Conservation (phyloP, 1,284 basidiomycete genomes). For the Microbotryum violaceum region DNA sequence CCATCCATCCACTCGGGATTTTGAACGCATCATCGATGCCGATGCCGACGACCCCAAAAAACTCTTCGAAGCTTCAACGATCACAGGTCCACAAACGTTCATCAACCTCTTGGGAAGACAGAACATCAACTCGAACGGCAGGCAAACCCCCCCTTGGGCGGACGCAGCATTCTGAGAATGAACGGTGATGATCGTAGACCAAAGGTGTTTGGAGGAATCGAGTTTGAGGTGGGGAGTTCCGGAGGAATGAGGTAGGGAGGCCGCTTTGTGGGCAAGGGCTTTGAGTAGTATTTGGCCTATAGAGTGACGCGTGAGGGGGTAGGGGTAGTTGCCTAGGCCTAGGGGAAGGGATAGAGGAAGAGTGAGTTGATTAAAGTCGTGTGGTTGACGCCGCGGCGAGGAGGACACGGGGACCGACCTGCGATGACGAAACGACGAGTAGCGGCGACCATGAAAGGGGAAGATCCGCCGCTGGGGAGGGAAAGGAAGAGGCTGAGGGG, state of each 20-base stretch:
- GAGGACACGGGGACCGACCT: too few relatives aligned
- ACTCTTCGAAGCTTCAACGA: background rate
- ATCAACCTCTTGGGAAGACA: slow-evolving; percentile 19
- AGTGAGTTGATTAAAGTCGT: too few relatives aligned
- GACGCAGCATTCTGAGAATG: too few relatives aligned
- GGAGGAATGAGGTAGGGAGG: background rate
- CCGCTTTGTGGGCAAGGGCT: slow-evolving; percentile 14
- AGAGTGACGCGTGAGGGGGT: slow-evolving; percentile 17
- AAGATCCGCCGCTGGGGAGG: too few relatives aligned
- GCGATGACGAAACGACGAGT: too few relatives aligned
- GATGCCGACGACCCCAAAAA: slow-evolving; percentile 8
- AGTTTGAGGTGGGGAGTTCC: slow-evolving; percentile 6
- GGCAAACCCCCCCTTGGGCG: too few relatives aligned
- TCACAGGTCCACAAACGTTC: slow-evolving; percentile 19
- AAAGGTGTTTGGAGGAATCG: background rate
- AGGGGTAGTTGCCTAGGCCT: slow-evolving; percentile 26
- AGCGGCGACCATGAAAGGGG: too few relatives aligned
- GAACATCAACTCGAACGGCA: slow-evolving; percentile 15
- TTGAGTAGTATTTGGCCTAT: slow-evolving; percentile 24
- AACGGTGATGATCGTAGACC: slow-evolving; percentile 6
- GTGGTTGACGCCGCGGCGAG: too few relatives aligned
- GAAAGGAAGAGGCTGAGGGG: too few relatives aligned
- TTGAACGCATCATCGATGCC: background rate
- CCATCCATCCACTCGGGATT: too few relatives aligned
- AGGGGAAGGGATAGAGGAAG: too few relatives aligned